A percentile compares a stretch with the other conserved stretches of the same genome.
phyloP scores from a whole-genome alignment of 805 yeast species.

The Zygosaccharomyces gambellarensis region DNA sequence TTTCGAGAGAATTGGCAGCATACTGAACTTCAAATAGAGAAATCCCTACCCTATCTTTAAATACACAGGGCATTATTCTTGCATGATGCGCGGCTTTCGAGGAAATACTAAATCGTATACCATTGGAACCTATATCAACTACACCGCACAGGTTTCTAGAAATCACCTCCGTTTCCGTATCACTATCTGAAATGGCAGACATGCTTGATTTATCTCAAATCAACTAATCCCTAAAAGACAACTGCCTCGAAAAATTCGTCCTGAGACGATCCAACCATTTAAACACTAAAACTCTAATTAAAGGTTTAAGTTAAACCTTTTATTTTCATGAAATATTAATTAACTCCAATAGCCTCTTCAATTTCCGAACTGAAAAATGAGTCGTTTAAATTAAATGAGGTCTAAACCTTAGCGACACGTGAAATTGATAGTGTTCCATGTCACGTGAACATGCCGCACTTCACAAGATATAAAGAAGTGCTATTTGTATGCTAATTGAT shows the following conservation, averaged over 20 bases:
- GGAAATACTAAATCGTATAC: constrained; percentile 66
- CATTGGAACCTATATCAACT: constrained; percentile 76
- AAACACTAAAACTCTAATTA: neutral
- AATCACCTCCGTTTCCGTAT: constrained; percentile 48
- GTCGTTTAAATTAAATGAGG: no score
- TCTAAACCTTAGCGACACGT: neutral
- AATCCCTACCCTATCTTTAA: constrained; percentile 67
- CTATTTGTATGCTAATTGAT: constrained; percentile 6
- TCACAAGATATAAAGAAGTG: neutral
- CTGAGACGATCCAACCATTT: neutral
- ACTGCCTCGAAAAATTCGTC: neutral
- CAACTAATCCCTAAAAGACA: neutral
- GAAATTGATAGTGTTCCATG: neutral
- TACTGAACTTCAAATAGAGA: constrained; percentile 62
- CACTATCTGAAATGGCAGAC: constrained; percentile 30
- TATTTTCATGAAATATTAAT: neutral
- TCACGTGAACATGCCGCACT: neutral
- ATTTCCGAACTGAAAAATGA: no score
- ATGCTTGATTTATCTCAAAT: constrained; percentile 7
- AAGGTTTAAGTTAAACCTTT: neutral
- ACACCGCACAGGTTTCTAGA: constrained; percentile 58
- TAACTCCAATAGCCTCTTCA: neutral
- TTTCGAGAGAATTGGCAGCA: constrained; percentile 36
- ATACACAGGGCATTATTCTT: constrained; percentile 71
- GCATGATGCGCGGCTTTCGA: constrained; percentile 66